These are phyloP conservation scores for Chenopodium berlandieri DNA, from an alignment of 148 eudicot species.

Conservation along the genomic window DNA sequence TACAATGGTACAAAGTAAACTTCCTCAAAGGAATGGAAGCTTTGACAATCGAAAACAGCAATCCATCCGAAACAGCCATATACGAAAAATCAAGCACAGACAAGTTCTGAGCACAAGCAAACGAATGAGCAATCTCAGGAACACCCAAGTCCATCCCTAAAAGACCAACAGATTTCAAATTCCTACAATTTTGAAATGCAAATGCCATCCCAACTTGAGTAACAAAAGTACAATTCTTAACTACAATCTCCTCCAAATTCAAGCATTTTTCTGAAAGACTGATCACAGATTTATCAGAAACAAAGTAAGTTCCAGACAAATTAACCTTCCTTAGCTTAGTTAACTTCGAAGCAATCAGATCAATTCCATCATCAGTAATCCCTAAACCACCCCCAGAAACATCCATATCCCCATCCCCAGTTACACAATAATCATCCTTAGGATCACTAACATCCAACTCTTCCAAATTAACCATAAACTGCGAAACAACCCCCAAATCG, in stretches of 20 bases:
- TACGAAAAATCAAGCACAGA: slow-evolving; percentile 34
- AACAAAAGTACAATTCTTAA: slow-evolving; percentile 40
- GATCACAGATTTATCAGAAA: slow-evolving; percentile 51
- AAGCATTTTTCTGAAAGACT: slow-evolving; percentile 43
- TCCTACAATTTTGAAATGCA: slow-evolving; percentile 31
- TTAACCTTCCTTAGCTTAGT: slow-evolving; percentile 42
- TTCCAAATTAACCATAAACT: slow-evolving; percentile 42
- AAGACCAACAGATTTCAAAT: slow-evolving; percentile 37
- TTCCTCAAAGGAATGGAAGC: slow-evolving; percentile 52
- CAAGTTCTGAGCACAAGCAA: slow-evolving; percentile 36
- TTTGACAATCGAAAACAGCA: slow-evolving; percentile 39
- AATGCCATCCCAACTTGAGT: slow-evolving; percentile 39
- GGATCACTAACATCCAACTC: slow-evolving; percentile 47
- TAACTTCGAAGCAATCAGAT: slow-evolving; percentile 40
- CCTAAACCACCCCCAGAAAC: slow-evolving; percentile 21
- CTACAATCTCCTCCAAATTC: slow-evolving; percentile 43
- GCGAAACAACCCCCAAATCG: slow-evolving; percentile 34
- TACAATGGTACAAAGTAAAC: slow-evolving; percentile 38
- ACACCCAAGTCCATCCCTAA: slow-evolving; percentile 31
- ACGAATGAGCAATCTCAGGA: slow-evolving; percentile 26
- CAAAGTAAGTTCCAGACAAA: slow-evolving; percentile 43
- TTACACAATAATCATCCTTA: slow-evolving; percentile 32
- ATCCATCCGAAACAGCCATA: slow-evolving; percentile 46
- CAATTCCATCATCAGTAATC: slow-evolving; percentile 60
- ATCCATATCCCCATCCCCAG: slow-evolving; percentile 19